Conservation (phyloP, 164 flowering plant species). For the Santalum album region DNA sequence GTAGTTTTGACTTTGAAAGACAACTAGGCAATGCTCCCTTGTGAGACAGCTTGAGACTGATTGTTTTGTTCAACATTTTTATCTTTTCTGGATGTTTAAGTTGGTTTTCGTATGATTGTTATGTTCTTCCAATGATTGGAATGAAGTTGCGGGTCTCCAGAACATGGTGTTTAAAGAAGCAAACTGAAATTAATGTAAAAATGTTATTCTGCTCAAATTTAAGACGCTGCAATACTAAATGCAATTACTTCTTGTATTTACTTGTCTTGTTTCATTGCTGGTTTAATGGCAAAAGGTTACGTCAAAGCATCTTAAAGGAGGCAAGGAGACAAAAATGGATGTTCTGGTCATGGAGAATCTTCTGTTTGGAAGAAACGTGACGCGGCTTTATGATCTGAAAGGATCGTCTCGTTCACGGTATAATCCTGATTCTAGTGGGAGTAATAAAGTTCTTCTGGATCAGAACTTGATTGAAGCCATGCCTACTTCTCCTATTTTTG, state of each 20-base stretch:
- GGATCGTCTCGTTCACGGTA: slow-evolving; percentile 91
- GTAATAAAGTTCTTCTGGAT: slow-evolving; percentile 86
- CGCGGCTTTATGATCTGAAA: slow-evolving; percentile 87
- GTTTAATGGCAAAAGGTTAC: slow-evolving; percentile 41
- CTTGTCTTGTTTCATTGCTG: slow-evolving; percentile 7
- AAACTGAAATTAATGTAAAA: too few relatives aligned
- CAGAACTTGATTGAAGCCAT: slow-evolving; percentile 95
- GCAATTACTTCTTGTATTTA: too few relatives aligned
- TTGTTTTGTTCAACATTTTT: too few relatives aligned
- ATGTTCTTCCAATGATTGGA: neutral
- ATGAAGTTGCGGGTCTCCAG: neutral
- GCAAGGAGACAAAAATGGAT: slow-evolving; percentile 85
- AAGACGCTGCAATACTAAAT: too few relatives aligned
- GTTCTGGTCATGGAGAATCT: slow-evolving; percentile 95
- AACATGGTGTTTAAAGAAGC: neutral
- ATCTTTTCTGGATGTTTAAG: neutral
- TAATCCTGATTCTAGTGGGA: slow-evolving; percentile 86
- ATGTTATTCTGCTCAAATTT: too few relatives aligned
- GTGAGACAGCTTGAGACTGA: too few relatives aligned
- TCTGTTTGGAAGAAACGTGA: slow-evolving; percentile 62
- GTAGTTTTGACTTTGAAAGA: too few relatives aligned
- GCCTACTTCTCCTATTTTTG: slow-evolving; percentile 98
- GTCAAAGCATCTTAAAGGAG: slow-evolving; percentile 76
- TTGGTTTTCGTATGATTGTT: neutral
- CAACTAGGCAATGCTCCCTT: too few relatives aligned